Base-by-base conservation (phyloP, 2,329 filamentous ascomycete species). In the Beauveria sp. region DNA sequence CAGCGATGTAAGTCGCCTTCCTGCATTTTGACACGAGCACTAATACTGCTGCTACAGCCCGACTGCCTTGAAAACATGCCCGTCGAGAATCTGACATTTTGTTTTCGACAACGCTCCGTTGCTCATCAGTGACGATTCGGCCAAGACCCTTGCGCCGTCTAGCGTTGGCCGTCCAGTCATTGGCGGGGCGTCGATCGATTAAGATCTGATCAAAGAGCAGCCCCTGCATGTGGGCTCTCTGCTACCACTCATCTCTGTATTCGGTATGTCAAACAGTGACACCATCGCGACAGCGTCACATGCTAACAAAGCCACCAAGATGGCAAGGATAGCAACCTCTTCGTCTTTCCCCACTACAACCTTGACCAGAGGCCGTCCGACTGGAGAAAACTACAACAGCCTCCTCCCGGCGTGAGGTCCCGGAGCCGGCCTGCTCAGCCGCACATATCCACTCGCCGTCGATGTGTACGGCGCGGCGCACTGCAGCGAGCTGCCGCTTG, bases 401-500 rank as follows among this genome's bases (percentile, higher is more conserved):
- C 26, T 57, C 14, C 10, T n/a, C 1, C 1, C 5, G 14, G 28
- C 43, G n/a, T 38, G 28, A 40, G 54, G 28, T 18, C 18, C n/a
- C 2, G 42, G n/a, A 14, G 54, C 26, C 26, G 14, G 24, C 10
- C 24, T 48, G n/a, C 42, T 56, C 3, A 48, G 24, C 26, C 16
- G 28, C 9, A 56, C 42, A 9, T 45, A 34, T 24, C 26, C 7
- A 1, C 18, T 48, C 6, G 3, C 22, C n/a, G 28, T 28, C 12
- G 24, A 53, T 12, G 7, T 59, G 5, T 66, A 64, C 38, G 63
- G 64, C 26, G 55, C 65, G 0, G 60, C 64, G 24, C 67, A 67
- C 48, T 64, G 56, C 6, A 52, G 62, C 2, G 65, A 67, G 49
- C 16, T 68, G 14, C 64, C 66, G 2, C 65, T 64, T 16, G 53